phyloP scores from a whole-genome alignment of 163 green algal species.

The Chlamydomonas reinhardtii region DNA sequence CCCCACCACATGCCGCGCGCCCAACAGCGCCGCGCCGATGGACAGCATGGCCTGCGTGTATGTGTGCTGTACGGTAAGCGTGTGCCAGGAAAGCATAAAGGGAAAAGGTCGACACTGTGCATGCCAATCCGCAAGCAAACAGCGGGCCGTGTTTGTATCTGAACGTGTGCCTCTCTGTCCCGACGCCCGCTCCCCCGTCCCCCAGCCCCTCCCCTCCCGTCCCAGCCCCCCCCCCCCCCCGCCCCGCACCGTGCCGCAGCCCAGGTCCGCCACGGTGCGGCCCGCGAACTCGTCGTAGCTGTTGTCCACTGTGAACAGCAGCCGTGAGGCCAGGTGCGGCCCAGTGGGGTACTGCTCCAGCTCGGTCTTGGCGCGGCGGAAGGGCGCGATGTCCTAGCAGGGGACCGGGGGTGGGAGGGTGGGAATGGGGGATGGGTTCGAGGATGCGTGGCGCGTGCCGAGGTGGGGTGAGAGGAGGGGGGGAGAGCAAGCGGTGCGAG shows the following conservation, averaged over 20 bases:
- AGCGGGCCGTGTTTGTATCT: no score
- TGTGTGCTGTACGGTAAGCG: neutral
- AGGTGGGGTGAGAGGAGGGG: neutral
- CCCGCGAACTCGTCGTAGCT: conserved; percentile 86
- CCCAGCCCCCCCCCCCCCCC: no score
- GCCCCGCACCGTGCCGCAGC: conserved; percentile 83
- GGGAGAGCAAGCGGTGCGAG: no score
- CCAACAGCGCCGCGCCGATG: conserved; percentile 89
- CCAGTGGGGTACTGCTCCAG: conserved; percentile 96
- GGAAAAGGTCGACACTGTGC: no score
- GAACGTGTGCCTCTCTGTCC: no score
- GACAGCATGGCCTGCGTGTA: conserved; percentile 84
- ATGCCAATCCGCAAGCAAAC: no score
- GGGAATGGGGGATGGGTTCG: neutral
- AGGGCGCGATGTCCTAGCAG: conserved; percentile 84
- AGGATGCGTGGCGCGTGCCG: neutral
- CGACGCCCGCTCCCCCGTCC: no score
- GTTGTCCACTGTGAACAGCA: conserved; percentile 89
- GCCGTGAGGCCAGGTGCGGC: conserved; percentile 82
- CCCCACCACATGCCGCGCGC: conserved; percentile 81
- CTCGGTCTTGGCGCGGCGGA: conserved; percentile 86
- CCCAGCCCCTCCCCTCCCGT: no score
- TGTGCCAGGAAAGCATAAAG: no score
- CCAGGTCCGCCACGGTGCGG: conserved; percentile 88
- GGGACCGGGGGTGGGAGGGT: neutral